Base-by-base conservation (phyloP, 2,329 filamentous ascomycete species). In the Ceratocystiopsis minuta region DNA sequence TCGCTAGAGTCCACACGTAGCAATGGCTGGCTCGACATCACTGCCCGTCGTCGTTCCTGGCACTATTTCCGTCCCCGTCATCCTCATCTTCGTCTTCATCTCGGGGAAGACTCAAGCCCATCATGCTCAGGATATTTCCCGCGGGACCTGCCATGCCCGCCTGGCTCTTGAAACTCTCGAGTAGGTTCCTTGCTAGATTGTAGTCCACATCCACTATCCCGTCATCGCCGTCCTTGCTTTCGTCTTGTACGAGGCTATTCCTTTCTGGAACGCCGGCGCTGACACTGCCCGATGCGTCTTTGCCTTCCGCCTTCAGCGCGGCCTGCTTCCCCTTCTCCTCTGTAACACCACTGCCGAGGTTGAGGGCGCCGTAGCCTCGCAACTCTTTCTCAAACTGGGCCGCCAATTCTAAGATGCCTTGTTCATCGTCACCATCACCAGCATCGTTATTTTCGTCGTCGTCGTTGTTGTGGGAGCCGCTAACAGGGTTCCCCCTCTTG, bases 101-200 rank as follows among this genome's bases (percentile, higher is more conserved):
- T 45, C 81, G 69, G 0, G 88, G 88, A 45, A 95, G 64, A 35
- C 73, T 69, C 49, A 95, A 65, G 0, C 86, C 86, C 78, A 96
- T 80, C 61, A 92, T 71, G 7, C 78, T 79, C 53, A 98, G 68
- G 46, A 98, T 64, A 55, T 95, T 96, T 1, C 87, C 78, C 2
- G 82, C 81, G 1, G 90, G 90, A 0, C 90, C 90, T 31, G 84
- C 68, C 65, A 80, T 73, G 13, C 90, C 90, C 16, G 68, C 84
- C 57, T 96, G 88, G 15, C 82, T 79, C 55, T 93, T 92, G 60
- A 98, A 87, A 52, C 84, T 88, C 57, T 95, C 85, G 1, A 98
- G 65, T 42, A 98, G 65, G 53, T 96, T 96, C 57, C 81, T 85
- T 16, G 83, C 86, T 18, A 98, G 66, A 47, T 90, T 88, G 50